Evolutionary conservation across 2,329 filamentous ascomycete genomes (phyloP).

Genomic region (Talaromyces sp.): DNA sequence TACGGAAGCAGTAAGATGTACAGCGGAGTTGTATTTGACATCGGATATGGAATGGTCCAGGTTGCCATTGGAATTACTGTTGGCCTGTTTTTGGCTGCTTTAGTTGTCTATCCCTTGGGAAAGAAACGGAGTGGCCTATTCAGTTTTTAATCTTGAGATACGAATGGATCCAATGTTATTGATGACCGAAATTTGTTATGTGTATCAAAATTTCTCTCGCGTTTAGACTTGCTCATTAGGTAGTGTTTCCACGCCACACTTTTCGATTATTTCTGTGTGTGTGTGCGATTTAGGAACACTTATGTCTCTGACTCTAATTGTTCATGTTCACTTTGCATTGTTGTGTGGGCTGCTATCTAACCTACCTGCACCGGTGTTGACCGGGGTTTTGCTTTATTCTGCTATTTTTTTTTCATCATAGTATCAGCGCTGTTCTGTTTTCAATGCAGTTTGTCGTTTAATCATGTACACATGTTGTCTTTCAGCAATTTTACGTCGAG

Average conservation of each 20-base stretch:
- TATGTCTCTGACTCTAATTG: neutral
- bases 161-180: neutral
- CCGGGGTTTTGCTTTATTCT: neutral
- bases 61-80: slow-evolving; percentile 51
- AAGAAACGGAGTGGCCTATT: slow-evolving; percentile 50
- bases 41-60: slow-evolving; percentile 50
- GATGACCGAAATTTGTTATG: neutral
- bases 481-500: neutral
- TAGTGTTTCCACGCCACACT: neutral
- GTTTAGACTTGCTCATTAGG: neutral
- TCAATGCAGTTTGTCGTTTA: neutral
- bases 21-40: slow-evolving; percentile 40
- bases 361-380: slow-evolving; percentile 5
- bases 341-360: neutral
- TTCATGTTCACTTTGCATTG: slow-evolving; percentile 6
- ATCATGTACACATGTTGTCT: slow-evolving; percentile 1
- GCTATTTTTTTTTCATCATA: neutral
- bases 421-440: neutral
- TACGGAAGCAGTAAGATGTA: slow-evolving; percentile 21
- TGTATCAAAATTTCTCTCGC: neutral
- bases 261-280: neutral
- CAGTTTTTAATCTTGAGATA: slow-evolving; percentile 38
- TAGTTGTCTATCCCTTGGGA: slow-evolving; percentile 49
- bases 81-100: slow-evolving; percentile 47
- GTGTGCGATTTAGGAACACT: neutral